A percentile compares a stretch with the other conserved stretches of the same genome.
Evolutionary conservation across 192 early-diverging fungal genomes (phyloP).

Genomic region (Lobosporangium transversale): DNA sequence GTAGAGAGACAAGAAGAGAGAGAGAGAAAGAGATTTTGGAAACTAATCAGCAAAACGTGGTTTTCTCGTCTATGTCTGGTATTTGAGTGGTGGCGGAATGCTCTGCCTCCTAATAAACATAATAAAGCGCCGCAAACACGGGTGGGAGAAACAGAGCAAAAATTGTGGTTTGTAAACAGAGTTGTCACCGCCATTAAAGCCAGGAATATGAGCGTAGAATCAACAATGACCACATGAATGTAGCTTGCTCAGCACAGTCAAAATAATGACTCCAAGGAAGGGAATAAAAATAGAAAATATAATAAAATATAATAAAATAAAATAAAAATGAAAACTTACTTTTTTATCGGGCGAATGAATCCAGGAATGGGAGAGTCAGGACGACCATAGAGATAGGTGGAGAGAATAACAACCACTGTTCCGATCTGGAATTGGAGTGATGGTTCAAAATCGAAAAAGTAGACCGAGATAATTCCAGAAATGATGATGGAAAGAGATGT

Average conservation of each 20-base stretch:
- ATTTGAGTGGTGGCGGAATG: constrained; percentile 41
- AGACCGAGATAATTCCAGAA: constrained; percentile 78
- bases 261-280: too few species aligned
- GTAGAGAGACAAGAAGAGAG: constrained; percentile 2
- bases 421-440: constrained; percentile 76
- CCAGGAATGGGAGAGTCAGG: constrained; percentile 45
- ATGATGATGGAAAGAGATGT: constrained; percentile 90
- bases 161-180: too few species aligned
- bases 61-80: constrained; percentile 5
- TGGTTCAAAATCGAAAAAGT: constrained; percentile 80
- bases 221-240: too few species aligned
- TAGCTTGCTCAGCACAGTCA: too few species aligned
- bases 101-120: constrained; percentile 38
- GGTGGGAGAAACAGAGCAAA: neutral
- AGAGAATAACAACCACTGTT: constrained; percentile 65
- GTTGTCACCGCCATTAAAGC: too few species aligned
- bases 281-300: neutral
- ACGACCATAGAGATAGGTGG: constrained; percentile 69
- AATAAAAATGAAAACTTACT: constrained; percentile 24
- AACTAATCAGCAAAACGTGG: neutral
- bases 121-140: neutral
- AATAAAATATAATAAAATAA: neutral
- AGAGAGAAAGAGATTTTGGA: neutral
- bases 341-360: constrained; percentile 43
- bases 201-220: too few species aligned